Percentiles rank a stretch among this genome's conserved stretches.
Conservation (phyloP, 306 rosid genomes). For the Ceratonia siliqua region DNA sequence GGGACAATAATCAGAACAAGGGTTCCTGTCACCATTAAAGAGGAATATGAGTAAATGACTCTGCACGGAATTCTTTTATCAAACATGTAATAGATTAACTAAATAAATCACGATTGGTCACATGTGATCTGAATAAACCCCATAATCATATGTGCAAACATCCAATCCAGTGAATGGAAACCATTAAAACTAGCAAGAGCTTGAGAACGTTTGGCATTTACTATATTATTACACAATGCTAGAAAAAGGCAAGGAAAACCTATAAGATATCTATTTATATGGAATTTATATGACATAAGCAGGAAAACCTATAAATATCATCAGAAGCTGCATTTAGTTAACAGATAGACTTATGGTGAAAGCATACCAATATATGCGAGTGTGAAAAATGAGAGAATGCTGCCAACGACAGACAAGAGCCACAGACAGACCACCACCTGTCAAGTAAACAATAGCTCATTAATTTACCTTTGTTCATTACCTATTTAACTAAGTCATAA, state of each 20-base stretch:
- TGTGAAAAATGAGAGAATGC: slow-evolving; percentile 73
- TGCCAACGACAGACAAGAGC: slow-evolving; percentile 83
- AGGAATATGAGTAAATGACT: slow-evolving; percentile 13
- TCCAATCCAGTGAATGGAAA: neutral
- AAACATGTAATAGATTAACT: slow-evolving; percentile 12
- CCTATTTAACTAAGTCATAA: neutral
- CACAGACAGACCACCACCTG: slow-evolving; percentile 86
- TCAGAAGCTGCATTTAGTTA: slow-evolving; percentile 12
- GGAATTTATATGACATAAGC: neutral
- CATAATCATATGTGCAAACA: slow-evolving; percentile 14
- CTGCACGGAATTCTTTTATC: neutral
- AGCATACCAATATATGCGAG: slow-evolving; percentile 77
- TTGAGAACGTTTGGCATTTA: neutral
- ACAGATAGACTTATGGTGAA: slow-evolving; percentile 20
- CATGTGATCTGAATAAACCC: neutral
- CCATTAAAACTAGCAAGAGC: slow-evolving; percentile 12
- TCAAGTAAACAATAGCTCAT: slow-evolving; percentile 32
- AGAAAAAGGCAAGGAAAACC: neutral
- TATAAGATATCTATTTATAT: neutral
- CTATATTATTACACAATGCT: neutral
- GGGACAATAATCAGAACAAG: slow-evolving; percentile 69
- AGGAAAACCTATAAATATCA: neutral
- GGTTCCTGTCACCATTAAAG: slow-evolving; percentile 60
- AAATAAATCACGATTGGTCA: slow-evolving; percentile 4
- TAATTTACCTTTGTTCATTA: slow-evolving; percentile 24